Evolutionary conservation across 2,329 filamentous ascomycete genomes (phyloP).

Genomic region (Beauveria australis): DNA sequence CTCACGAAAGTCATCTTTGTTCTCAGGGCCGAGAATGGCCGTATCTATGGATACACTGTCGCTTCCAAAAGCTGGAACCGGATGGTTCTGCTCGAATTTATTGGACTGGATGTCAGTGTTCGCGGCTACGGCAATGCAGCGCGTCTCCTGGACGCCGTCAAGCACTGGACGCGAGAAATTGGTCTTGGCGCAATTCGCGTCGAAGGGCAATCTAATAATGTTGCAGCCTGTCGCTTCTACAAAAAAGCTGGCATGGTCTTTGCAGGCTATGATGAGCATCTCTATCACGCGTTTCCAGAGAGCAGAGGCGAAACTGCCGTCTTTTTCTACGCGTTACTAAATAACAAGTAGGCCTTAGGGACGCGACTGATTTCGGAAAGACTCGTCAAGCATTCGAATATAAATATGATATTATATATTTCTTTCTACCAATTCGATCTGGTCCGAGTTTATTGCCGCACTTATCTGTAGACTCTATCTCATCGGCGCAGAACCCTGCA

Average conservation of each 20-base stretch:
- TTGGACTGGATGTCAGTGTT: slow-evolving; percentile 13
- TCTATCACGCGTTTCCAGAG: slow-evolving; percentile 12
- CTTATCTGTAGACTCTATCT: background rate
- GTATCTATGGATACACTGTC: slow-evolving; percentile 11
- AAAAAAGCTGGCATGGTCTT: slow-evolving; percentile 14
- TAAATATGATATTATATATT: background rate
- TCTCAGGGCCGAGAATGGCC: background rate
- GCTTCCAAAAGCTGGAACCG: slow-evolving; percentile 15
- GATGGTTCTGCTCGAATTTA: slow-evolving; percentile 13
- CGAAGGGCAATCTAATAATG: slow-evolving; percentile 14
- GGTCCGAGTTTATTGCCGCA: too few relatives aligned
- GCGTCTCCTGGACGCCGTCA: slow-evolving; percentile 11
- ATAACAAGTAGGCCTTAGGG: background rate
- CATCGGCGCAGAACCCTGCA: background rate
- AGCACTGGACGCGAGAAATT: slow-evolving; percentile 13
- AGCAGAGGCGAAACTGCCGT: slow-evolving; percentile 12
- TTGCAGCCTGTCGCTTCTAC: slow-evolving; percentile 14
- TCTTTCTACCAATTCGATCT: background rate
- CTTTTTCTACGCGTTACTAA: slow-evolving; percentile 14
- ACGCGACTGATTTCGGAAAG: background rate
- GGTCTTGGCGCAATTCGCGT: slow-evolving; percentile 11
- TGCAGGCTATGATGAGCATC: slow-evolving; percentile 15
- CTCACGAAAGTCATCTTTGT: slow-evolving; percentile 3
- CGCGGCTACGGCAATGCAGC: slow-evolving; percentile 12
- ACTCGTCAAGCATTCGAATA: background rate